Evolutionary conservation across 257 asterid species (phyloP).

Genomic region (Paraleonurus japonicus): DNA sequence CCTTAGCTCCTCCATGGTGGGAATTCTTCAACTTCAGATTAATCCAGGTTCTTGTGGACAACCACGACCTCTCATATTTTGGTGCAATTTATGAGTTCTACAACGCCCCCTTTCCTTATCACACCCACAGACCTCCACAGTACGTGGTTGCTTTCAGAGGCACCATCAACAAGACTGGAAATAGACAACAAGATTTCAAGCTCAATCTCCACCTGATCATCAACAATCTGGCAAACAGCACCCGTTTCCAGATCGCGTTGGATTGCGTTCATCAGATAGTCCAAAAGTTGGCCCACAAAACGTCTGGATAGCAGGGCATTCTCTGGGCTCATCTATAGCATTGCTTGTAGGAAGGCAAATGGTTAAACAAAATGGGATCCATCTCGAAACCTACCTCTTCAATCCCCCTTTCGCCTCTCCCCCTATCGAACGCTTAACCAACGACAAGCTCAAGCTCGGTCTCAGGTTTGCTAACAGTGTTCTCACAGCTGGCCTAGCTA

Average conservation of each 20-base stretch:
- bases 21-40: constrained; percentile 53
- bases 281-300: constrained; percentile 29
- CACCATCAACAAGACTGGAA: constrained; percentile 44
- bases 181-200: constrained; percentile 53
- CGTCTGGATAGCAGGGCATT: constrained; percentile 78
- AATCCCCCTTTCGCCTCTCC: constrained; percentile 74
- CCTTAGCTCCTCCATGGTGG: constrained; percentile 84
- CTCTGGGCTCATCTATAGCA: constrained; percentile 68
- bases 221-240: constrained; percentile 46
- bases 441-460: constrained; percentile 52
- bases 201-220: constrained; percentile 45
- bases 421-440: constrained; percentile 47
- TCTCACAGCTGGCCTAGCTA: constrained; percentile 59
- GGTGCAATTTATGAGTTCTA: constrained; percentile 56
- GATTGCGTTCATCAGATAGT: constrained; percentile 25
- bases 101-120: constrained; percentile 16
- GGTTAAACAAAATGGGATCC: constrained; percentile 34
- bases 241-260: constrained; percentile 45
- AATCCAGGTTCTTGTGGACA: constrained; percentile 40
- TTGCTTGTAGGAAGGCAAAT: constrained; percentile 53
- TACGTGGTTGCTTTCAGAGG: constrained; percentile 70
- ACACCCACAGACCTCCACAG: constrained; percentile 40
- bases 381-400: constrained; percentile 63
- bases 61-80: constrained; percentile 51
- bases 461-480: constrained; percentile 50